phyloP scores from a whole-genome alignment of 2,329 filamentous ascomycete species.

The Periconia macrospinosa region DNA sequence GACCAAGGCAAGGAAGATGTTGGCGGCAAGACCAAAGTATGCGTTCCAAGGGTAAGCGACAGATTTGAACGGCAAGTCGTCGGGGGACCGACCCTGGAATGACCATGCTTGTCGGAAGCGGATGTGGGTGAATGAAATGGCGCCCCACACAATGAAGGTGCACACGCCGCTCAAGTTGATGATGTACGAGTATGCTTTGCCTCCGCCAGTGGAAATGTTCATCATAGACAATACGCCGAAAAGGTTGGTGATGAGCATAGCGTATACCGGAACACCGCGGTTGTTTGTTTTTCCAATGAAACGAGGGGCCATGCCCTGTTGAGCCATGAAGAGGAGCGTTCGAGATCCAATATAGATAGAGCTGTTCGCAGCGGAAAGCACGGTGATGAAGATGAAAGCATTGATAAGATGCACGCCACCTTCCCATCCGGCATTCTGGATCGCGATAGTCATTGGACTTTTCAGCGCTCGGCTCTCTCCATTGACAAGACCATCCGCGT shows the following conservation, averaged over 20 bases:
- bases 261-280: slow-evolving; percentile 61
- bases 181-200: slow-evolving; percentile 68
- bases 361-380: slow-evolving; percentile 62
- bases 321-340: slow-evolving; percentile 75
- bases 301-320: slow-evolving; percentile 69
- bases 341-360: slow-evolving; percentile 78
- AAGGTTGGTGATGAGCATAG: slow-evolving; percentile 69
- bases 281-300: slow-evolving; percentile 70
- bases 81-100: slow-evolving; percentile 36
- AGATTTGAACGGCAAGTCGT: slow-evolving; percentile 52
- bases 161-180: slow-evolving; percentile 71
- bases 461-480: slow-evolving; percentile 53
- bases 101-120: slow-evolving; percentile 68
- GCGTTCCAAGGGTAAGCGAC: slow-evolving; percentile 55
- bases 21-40: slow-evolving; percentile 52
- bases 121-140: slow-evolving; percentile 71
- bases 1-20: slow-evolving; percentile 56
- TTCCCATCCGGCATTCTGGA: slow-evolving; percentile 73
- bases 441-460: slow-evolving; percentile 51
- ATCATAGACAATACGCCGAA: slow-evolving; percentile 75
- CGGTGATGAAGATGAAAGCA: slow-evolving; percentile 64
- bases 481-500: slow-evolving; percentile 65
- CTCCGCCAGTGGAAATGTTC: slow-evolving; percentile 69
- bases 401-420: slow-evolving; percentile 77
- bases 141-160: slow-evolving; percentile 72